Percentiles rank a stretch among this genome's conserved stretches.
These are phyloP conservation scores for Xylaria multiplex DNA, from an alignment of 2,329 filamentous ascomycete species.

Conservation along the genomic window DNA sequence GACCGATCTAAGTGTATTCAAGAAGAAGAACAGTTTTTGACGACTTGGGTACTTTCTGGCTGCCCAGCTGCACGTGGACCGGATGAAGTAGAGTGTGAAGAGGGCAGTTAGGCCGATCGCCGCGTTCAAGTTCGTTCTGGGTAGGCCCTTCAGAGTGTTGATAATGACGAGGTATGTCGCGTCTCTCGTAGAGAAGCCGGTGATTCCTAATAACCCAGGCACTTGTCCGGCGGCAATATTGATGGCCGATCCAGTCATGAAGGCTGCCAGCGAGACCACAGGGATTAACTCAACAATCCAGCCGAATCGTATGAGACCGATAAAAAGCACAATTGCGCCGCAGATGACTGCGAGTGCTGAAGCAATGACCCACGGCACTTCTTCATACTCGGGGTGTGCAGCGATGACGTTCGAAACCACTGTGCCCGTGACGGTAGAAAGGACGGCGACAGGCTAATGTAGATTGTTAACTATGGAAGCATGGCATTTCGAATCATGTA, in stretches of 20 bases:
- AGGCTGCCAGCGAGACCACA: constrained; percentile 87
- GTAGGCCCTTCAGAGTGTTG: constrained; percentile 79
- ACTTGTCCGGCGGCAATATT: constrained; percentile 89
- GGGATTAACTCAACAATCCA: constrained; percentile 96
- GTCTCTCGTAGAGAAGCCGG: constrained; percentile 76
- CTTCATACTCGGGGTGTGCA: constrained; percentile 61
- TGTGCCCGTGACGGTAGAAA: constrained; percentile 89
- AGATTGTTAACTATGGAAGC: constrained; percentile 32
- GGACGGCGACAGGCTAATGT: constrained; percentile 84
- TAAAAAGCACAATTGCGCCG: constrained; percentile 78
- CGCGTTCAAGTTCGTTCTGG: constrained; percentile 76
- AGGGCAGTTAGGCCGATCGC: constrained; percentile 89
- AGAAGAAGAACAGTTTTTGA: constrained; percentile 85
- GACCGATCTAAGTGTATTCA: constrained; percentile 87
- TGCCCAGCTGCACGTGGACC: constrained; percentile 69
- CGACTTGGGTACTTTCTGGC: constrained; percentile 75
- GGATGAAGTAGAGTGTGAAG: constrained; percentile 78
- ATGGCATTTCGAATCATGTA: not conserved
- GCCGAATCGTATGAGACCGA: constrained; percentile 82
- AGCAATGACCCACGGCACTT: constrained; percentile 73
- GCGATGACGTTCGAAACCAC: constrained; percentile 74
- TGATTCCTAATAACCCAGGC: constrained; percentile 81
- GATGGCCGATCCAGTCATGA: constrained; percentile 96
- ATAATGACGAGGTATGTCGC: constrained; percentile 86
- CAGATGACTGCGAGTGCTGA: constrained; percentile 80